These are phyloP conservation scores for Aristolochia contorta DNA, from an alignment of 164 flowering plant genomes.

Conservation along the genomic window DNA sequence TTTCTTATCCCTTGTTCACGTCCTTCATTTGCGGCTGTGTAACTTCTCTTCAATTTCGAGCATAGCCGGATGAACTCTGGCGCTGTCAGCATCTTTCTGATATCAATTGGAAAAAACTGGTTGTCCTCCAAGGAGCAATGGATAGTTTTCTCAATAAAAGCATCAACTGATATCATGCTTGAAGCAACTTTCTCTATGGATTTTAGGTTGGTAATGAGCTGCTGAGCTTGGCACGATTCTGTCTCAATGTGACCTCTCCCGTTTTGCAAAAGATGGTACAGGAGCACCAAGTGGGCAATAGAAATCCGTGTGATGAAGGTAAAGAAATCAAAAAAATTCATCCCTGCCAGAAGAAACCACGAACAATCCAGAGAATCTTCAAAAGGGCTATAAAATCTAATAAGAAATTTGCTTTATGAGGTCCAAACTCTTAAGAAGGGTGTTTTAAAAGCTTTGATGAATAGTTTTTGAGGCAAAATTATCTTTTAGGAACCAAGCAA, in stretches of 20 bases:
- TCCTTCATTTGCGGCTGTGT: constrained; percentile 23
- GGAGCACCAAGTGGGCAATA: constrained; percentile 45
- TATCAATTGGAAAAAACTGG: constrained; percentile 17
- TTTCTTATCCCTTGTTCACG: constrained; percentile 3
- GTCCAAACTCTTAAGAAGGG: no score
- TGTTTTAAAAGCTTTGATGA: no score
- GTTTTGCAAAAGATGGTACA: constrained; percentile 18
- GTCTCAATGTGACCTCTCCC: constrained; percentile 1
- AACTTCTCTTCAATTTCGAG: constrained; percentile 25
- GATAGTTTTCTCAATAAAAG: constrained; percentile 1
- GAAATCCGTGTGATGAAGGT: constrained; percentile 46
- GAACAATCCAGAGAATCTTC: not conserved
- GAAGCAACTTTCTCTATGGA: constrained; percentile 31
- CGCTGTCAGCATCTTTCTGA: constrained; percentile 26
- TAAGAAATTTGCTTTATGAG: not conserved
- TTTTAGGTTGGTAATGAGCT: constrained; percentile 38
- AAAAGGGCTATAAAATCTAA: not conserved
- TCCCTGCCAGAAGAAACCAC: constrained; percentile 42
- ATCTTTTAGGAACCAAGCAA: no score
- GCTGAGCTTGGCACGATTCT: constrained; percentile 15
- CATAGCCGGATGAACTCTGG: constrained; percentile 43
- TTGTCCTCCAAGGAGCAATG: constrained; percentile 6
- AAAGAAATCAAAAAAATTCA: constrained; percentile 77
- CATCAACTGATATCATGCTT: constrained; percentile 32
- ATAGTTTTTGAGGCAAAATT: no score